These are phyloP conservation scores for Viridothelium virens DNA, from an alignment of 495 filamentous ascomycete species.

Conservation along the genomic window DNA sequence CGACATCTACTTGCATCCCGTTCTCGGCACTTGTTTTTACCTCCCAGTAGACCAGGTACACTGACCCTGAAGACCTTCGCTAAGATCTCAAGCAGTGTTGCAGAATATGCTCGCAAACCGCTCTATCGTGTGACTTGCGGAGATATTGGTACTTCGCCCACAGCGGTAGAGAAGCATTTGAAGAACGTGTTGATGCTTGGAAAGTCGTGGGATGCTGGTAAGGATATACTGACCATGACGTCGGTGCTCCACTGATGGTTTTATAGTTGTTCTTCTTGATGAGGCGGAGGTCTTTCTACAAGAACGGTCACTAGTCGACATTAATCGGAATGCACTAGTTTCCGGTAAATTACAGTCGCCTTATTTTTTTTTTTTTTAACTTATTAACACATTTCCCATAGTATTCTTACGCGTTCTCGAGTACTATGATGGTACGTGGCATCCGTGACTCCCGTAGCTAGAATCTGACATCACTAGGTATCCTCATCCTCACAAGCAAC, in stretches of 20 bases:
- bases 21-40: too few relatives aligned
- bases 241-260: slow-evolving; percentile 13
- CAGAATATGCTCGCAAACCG: slow-evolving; percentile 20
- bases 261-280: slow-evolving; percentile 19
- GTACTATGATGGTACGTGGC: slow-evolving; percentile 53
- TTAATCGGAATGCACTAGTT: neutral
- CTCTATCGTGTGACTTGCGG: slow-evolving; percentile 20
- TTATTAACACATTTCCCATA: too few relatives aligned
- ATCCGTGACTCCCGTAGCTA: too few relatives aligned
- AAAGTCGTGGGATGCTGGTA: neutral
- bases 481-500: slow-evolving; percentile 55
- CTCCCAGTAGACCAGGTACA: too few relatives aligned
- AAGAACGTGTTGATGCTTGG: neutral
- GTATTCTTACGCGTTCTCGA: slow-evolving; percentile 43
- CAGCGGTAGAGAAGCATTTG: slow-evolving; percentile 12
- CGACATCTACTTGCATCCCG: too few relatives aligned
- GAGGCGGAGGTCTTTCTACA: slow-evolving; percentile 22
- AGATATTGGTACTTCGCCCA: slow-evolving; percentile 13
- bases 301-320: slow-evolving; percentile 12
- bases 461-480: too few relatives aligned
- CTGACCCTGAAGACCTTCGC: too few relatives aligned
- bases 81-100: too few relatives aligned
- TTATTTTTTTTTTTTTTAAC: too few relatives aligned
- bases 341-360: too few relatives aligned
- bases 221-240: neutral